Evolutionary conservation across 2,329 filamentous ascomycete species (phyloP), one percentile per base, ranked within the genome.

Genomic region (Fusarium paranaense): DNA sequence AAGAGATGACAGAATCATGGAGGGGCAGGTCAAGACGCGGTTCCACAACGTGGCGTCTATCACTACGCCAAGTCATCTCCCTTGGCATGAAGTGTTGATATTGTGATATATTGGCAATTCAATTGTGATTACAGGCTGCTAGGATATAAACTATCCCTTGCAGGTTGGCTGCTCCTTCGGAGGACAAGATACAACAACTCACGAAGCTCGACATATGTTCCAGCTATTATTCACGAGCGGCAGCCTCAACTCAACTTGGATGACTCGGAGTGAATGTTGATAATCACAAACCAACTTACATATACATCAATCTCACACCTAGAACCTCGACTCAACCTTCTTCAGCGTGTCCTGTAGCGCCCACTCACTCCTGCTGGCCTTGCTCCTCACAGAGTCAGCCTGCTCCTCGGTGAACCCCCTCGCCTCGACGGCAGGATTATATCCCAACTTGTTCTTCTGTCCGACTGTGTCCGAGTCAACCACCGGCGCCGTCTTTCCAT

Each of bases 371-470:
- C 82, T 82, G 77, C 87, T 82, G 45, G 86, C 89, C 83, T 89
- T 92, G 86, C 92, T 95, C 80, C 93, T 92, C 76, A 95, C 90
- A 25, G 90, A 89, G 45, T 85, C 85, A 70, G 92, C 92, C 85
- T 98, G 95, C 74, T 87, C 90, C 70, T 89, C 89, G 0, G 95
- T 97, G 83, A 98, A 97, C 1, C 95, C 95, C 86, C 92, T 95
- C 16, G 96, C 96, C 83, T 94, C 92, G 6, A 95, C 92, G 5
- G 96, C 96, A 22, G 96, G 96, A 82, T 98, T 98, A 80, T 98
- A 98, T 0, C 95, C 95, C 22, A 98, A 84, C 58, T 90, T 89
- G 64, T 89, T 95, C 69, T 84, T 82, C 86, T 87, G 90, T 2
- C 87, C 94, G 2, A 97, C 89, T 56, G 89, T 87, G 5, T 87